Base-by-base conservation (phyloP, 2,329 filamentous ascomycete species). In the Cadophora luteo-olivacea region DNA sequence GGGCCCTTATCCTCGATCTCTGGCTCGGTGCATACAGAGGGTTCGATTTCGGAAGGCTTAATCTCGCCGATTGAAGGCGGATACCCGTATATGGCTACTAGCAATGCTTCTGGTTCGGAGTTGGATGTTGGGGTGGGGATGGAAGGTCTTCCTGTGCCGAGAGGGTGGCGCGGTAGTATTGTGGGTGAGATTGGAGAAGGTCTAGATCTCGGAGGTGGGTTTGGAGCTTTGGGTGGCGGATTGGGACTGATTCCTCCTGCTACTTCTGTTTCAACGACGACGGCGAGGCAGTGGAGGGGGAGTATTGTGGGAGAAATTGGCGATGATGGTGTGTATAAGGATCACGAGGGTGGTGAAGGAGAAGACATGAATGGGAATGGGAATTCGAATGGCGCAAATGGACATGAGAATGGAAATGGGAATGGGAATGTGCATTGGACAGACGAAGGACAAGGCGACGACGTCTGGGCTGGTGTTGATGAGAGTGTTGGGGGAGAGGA, bases 121-220 rank as follows among this genome's bases (percentile, higher is more conserved):
- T 29, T 29, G 29, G 41, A 45, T 45, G 16, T 45, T 14, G 41
- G 16, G 2, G 19, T 45, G 41, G 19, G 16, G 2, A 45, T 45
- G 41, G 19, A 49, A 49, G 45, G 45, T 22, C 19, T 49, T 7
- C 45, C 45, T 22, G n/a, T 49, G 22, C 51, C 24, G 24, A 51
- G 65, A 61, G 57, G 55, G 11, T 76, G 74, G 74, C 65, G 68
- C 19, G 74, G 74, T 11, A 73, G 74, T 61, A 72, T 75, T 7
- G 69, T 75, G 7, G 74, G 72, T 0, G 74, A 76, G 36, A 67
- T 76, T 51, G 60, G 52, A 4, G 72, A 75, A 1, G 70, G 33
- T 3, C n/a, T 49, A 19, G n/a, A 22, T 6, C 12, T 49, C n/a
- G 45, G 36, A 11, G 36, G 36, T 38, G 36, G 36, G 8, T 11